Base-by-base conservation (phyloP, 2,329 filamentous ascomycete genomes). In the Scortechinia acanthostroma region DNA sequence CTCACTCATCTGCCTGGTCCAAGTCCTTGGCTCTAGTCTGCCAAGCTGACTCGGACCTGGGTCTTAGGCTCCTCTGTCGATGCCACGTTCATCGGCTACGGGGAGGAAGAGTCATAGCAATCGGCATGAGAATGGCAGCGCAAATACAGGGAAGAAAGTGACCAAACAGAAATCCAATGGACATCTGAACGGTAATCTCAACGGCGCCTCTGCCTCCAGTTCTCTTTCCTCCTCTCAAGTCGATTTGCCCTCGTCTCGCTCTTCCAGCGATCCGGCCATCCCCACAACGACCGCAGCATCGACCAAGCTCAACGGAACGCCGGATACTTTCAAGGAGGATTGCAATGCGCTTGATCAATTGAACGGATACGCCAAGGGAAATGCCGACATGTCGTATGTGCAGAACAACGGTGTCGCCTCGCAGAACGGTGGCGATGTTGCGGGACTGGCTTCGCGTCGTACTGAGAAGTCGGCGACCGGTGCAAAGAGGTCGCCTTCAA, bases 61-160 rank as follows among this genome's bases (percentile, higher is more conserved):
- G 35, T 40, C 6, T 40, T 19, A 6, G 35, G 35, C 17, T 40
- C 35, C 35, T 17, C 20, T 17, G 35, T 40, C 35, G 13, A 40
- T 40, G 35, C 35, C 35, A 40, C 35, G 35, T 19, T 40, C 35
- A 40, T 40, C 35, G 6, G 35, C 35, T 19, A 17, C 35, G 35
- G 35, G 10, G 14, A 40, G 35, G 35, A 40, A 40, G 35, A 69
- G 65, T 60, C 66, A 70, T 52, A 70, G 62, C 61, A 68, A 62
- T 59, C 72, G 77, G 55, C 74, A 82, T 66, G 78, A 83, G 63
- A 79, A 74, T 68, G 77, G 79, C 54, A 67, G 78, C 59, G 74
- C 73, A 54, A 69, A 70, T 53, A 73, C 78, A 49, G 77, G 77
- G 51, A 81, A 77, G 67, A 76, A 77, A 62, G 69, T 83, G 56